Percentiles rank a stretch among this genome's conserved stretches.
Conservation (phyloP, 2,329 filamentous ascomycete genomes). For the Trichophaea hybrida region DNA sequence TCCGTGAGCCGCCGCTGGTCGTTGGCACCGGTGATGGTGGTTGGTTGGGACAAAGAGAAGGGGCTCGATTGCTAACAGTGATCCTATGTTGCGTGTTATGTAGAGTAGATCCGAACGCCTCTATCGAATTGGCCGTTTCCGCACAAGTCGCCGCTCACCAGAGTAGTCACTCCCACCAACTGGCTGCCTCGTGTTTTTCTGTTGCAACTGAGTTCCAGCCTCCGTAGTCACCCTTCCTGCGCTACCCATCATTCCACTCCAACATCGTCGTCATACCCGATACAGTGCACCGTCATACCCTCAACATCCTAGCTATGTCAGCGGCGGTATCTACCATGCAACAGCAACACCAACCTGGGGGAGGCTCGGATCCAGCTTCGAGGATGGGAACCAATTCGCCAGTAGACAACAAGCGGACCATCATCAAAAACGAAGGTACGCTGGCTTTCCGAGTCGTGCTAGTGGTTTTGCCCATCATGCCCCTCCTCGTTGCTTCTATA, state of each 20-base stretch:
- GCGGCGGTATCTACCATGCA: slow-evolving; percentile 27
- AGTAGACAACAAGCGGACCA: slow-evolving; percentile 25
- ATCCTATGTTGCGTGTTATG: background rate
- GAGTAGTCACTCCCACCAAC: background rate
- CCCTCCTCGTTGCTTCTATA: background rate
- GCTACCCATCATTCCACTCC: background rate
- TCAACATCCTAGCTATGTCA: slow-evolving; percentile 26
- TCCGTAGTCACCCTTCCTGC: background rate
- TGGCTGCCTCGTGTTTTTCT: background rate
- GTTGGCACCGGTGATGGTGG: background rate
- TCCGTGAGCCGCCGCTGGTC: background rate
- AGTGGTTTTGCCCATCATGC: background rate
- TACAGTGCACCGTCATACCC: slow-evolving; percentile 15
- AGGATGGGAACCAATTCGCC: slow-evolving; percentile 27
- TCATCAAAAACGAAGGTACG: slow-evolving; percentile 25
- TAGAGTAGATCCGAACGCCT: background rate
- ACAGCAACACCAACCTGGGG: slow-evolving; percentile 20
- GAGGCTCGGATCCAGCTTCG: slow-evolving; percentile 25
- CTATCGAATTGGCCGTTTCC: background rate
- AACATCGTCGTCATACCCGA: slow-evolving; percentile 2
- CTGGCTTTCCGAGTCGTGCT: slow-evolving; percentile 3
- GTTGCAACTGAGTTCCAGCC: background rate
- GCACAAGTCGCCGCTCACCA: background rate
- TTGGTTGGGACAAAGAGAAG: background rate
- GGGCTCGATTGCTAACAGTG: background rate